Base-by-base conservation (phyloP, 257 asterid genomes). In the Orobanche coerulescens region DNA sequence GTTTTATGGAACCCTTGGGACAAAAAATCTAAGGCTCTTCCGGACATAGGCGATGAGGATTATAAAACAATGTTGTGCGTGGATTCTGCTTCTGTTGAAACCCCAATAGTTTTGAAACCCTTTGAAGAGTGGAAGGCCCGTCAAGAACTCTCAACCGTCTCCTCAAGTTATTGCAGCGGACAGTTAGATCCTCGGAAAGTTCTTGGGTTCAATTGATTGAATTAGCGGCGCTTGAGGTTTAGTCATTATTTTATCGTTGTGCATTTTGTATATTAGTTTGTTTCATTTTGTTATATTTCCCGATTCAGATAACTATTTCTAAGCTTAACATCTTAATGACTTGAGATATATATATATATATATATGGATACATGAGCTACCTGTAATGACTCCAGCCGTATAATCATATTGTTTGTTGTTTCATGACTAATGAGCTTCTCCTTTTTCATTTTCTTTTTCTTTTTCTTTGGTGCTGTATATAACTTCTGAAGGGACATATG, bases 1-100 rank as follows among this genome's bases (percentile, higher is more conserved):
- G 95, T 73, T 72, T 79, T 88, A 49, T 85, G 96, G 96, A 88
- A 88, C 73, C 96, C 96, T 59, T 88, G 96, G 94, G 95, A 88
- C 78, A 88, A 85, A 76, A 82, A 76, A 64, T 81, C 90, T n/a
- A 85, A 88, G 81, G 68, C 93, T 64, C 79, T 85, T 54, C 80
- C 84, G 1, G 93, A 88, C 78, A 65, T 88, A 34, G 90, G 95
- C 0, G 90, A 76, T 55, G 88, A 73, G 30, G 90, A 84, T 65
- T 87, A 80, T 77, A 84, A 84, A 74, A 74, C 52, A 16, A 84
- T 84, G 94, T 51, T 84, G 6, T 80, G 86, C 47, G 81, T 87
- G 36, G 90, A 84, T 71, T 84, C 95, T 43, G 86, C 95, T 75
- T 78, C 79, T 67, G 62, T 84, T 47, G 94, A 78, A 74, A 79